Percentiles rank a stretch among this genome's conserved stretches.
These are phyloP conservation scores for Scenedesmus sp. DNA, from an alignment of 163 green algal species.

Conservation along the genomic window DNA sequence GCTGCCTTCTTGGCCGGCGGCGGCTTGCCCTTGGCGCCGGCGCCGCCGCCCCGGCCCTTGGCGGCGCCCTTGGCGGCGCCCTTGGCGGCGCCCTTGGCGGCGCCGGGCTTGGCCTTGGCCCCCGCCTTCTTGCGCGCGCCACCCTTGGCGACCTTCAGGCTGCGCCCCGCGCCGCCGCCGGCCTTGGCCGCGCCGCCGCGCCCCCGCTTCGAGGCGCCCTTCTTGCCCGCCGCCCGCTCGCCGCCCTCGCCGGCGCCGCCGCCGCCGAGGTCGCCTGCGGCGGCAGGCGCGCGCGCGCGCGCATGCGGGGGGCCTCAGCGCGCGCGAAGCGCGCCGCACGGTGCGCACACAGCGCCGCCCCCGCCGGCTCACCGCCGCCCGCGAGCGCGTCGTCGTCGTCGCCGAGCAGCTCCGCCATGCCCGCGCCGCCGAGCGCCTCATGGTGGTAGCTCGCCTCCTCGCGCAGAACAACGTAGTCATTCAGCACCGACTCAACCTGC, in stretches of 20 bases:
- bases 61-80: neutral
- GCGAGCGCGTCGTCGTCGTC: constrained; percentile 40
- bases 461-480: constrained; percentile 57
- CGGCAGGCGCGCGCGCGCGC: neutral
- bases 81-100: neutral
- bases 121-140: no score
- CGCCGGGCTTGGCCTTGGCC: no score
- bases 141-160: no score
- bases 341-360: no score
- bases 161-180: no score
- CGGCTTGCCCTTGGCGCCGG: neutral
- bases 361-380: no score
- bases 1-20: neutral
- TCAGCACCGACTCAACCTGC: constrained; percentile 59
- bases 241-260: neutral
- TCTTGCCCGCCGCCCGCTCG: neutral
- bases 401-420: constrained; percentile 32
- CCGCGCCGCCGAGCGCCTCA: constrained; percentile 1
- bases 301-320: neutral
- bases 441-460: constrained; percentile 39
- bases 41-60: neutral
- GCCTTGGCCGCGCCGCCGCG: neutral
- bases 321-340: no score
- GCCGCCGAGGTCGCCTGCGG: neutral
- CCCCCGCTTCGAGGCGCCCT: constrained; percentile 28